Base-by-base conservation (phyloP, 75 land plant genomes). In the Pinus tabuliformis region DNA sequence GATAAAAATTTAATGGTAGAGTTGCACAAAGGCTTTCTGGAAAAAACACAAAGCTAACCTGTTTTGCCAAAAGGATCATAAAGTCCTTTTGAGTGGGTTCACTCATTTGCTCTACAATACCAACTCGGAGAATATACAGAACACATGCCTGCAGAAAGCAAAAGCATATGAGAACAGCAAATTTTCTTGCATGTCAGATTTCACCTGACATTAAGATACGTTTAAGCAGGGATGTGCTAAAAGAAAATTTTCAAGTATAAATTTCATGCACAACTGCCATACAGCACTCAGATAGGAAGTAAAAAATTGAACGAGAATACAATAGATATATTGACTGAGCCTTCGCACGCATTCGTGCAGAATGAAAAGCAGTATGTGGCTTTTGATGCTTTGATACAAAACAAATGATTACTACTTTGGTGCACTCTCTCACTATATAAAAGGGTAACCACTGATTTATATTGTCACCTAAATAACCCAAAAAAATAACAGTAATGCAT, bases 41-140 rank as follows among this genome's bases (percentile, higher is more conserved):
- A 11, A 37, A 17, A 17, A 33, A 61, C 75, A 39, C 13, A 57
- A 72, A 79, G 61, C 80, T 78, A 74, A 95, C 99, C 98, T 97
- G 93, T 66, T 85, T 92, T 30, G 82, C 92, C 45, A 97, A 76
- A 73, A 91, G 77, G 78, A 87, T 84, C 62, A 89, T 81, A 79
- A 97, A 91, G 62, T 82, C 86, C 71, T 97, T 87, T 65, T 97
- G 99, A n/a, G 93, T 86, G 14, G 94, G 86, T 78, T 97, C 99
- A 30, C 89, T 90, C 99, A 97, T 92, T 76, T 95, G 98, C 79
- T 97, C 99, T 70, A 89, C 89, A 66, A 97, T 78, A 73, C 99
- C 99, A 83, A 97, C 98, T 57, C 99, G 90, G 37, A 97, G 87
- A 83, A 94, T 85, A 70, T 95, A 97, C 57, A 95, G 80, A 57